Percentiles rank a stretch among this genome's conserved stretches.
Conservation (phyloP, 2,329 filamentous ascomycete genomes). For the Penicillium glabrum region DNA sequence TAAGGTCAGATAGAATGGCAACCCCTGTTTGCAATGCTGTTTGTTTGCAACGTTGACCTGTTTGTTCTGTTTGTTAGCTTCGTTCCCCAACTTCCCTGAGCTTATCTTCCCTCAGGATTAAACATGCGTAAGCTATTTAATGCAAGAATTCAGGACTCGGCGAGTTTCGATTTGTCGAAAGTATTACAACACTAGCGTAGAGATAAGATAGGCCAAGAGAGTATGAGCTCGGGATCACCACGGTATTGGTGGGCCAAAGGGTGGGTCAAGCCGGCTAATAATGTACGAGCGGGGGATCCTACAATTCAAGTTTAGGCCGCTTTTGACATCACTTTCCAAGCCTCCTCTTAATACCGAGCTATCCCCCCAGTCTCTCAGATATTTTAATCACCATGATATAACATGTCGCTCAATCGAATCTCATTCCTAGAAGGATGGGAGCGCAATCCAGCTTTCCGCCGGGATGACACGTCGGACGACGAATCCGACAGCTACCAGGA, state of each 20-base stretch:
- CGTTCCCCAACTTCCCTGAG: no score
- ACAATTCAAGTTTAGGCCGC: background rate
- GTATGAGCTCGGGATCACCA: background rate
- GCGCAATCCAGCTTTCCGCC: constrained; percentile 31
- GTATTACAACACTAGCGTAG: background rate
- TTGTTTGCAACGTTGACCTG: no score
- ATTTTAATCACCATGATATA: constrained; percentile 5
- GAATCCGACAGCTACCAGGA: constrained; percentile 32
- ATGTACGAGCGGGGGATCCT: background rate
- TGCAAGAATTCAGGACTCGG: no score
- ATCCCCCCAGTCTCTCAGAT: background rate
- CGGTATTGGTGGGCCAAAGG: background rate
- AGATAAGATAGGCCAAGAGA: background rate
- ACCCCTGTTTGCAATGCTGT: no score
- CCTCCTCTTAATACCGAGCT: background rate
- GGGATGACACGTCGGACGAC: constrained; percentile 14
- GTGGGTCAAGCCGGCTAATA: background rate
- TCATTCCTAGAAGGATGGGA: constrained; percentile 48
- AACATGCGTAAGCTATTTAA: no score
- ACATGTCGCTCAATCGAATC: constrained; percentile 45
- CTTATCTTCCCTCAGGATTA: no score
- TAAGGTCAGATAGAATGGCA: no score
- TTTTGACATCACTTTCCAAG: background rate
- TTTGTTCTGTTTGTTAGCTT: no score
- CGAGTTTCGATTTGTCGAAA: background rate